phyloP scores from a whole-genome alignment of 768 basidiomycete species.

The Boletus rufocinnamomeus region DNA sequence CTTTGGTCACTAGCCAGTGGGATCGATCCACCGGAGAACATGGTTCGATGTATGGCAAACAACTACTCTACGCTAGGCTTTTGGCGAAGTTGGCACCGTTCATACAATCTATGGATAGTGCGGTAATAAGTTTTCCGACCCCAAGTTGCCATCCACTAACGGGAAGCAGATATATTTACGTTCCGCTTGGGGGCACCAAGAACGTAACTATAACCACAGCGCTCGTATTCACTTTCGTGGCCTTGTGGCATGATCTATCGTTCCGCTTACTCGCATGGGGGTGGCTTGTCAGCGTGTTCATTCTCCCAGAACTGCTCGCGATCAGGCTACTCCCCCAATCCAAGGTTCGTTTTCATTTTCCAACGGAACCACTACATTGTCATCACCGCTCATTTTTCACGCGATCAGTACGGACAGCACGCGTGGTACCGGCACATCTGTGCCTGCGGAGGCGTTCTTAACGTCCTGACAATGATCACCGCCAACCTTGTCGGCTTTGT shows the following conservation, averaged over 20 bases:
- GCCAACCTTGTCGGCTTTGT: constrained; percentile 97
- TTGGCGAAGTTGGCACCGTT: constrained; percentile 96
- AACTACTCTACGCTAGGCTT: constrained; percentile 93
- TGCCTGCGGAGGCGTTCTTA: constrained; percentile 79
- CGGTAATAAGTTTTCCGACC: constrained; percentile 48
- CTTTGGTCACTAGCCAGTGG: constrained; percentile 89
- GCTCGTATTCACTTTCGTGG: constrained; percentile 93
- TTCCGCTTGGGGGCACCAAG: constrained; percentile 81
- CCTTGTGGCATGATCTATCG: constrained; percentile 95
- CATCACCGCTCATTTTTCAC: constrained; percentile 4
- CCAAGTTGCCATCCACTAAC: background rate
- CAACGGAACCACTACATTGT: background rate
- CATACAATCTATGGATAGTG: constrained; percentile 94
- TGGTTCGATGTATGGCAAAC: constrained; percentile 98
- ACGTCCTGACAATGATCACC: constrained; percentile 84
- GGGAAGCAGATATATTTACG: constrained; percentile 81
- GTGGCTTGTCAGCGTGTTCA: constrained; percentile 91
- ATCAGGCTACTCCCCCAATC: constrained; percentile 57
- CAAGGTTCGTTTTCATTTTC: constrained; percentile 47
- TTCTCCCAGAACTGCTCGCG: constrained; percentile 80
- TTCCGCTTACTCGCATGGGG: constrained; percentile 92
- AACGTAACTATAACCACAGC: constrained; percentile 62
- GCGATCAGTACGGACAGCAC: constrained; percentile 58
- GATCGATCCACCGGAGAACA: constrained; percentile 95
- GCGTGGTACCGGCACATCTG: constrained; percentile 88